Evolutionary conservation across 371 early-diverging fungal species (phyloP), one percentile per base, ranked within the genome.

Genomic region (Haplosporangium sp.): DNA sequence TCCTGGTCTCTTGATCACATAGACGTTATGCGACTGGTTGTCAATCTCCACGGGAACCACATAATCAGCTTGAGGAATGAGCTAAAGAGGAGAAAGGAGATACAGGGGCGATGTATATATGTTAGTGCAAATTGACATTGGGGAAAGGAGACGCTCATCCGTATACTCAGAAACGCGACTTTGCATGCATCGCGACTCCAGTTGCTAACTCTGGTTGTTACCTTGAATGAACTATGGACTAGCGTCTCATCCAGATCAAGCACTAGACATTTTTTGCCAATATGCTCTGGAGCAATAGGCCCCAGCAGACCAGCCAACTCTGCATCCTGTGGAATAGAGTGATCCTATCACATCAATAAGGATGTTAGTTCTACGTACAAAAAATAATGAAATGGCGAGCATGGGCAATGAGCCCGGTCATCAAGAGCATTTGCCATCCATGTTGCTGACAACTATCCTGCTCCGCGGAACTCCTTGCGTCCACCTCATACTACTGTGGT

Each of bases 1-100:
- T 9, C 96, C 96, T 2, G 99, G 99, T 65, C 99, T 87, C 82
- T 97, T 97, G 66, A 95, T 86, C 21, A 98, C 99, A 82, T 96
- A 97, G 16, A 97, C 97, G 69, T 91, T 94, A 82, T 98, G 97
- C 20, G 91, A 85, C 71, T 93, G 93, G 62, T 90, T 91, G 77
- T 98, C 98, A 63, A 98, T 95, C 69, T 94, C 93, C 13, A 95
- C 95, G 36, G 94, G 95, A 45, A 96, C 93, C 48, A 95, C 85
- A 74, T 91, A 95, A 73, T 96, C 96, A n/a, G 95, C 91, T 50
- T 92, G 83, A 16, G 91, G 89, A 51, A 93, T 91, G 48, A 89
- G 85, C 91, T 91, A 60, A 53, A 29, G 9, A 42, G 52, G 13
- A 14, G 52, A 40, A 56, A 0, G 43, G n/a, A 45, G 1, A 13